phyloP scores from a whole-genome alignment of 805 yeast species.

The Yamadazyma philogaea region DNA sequence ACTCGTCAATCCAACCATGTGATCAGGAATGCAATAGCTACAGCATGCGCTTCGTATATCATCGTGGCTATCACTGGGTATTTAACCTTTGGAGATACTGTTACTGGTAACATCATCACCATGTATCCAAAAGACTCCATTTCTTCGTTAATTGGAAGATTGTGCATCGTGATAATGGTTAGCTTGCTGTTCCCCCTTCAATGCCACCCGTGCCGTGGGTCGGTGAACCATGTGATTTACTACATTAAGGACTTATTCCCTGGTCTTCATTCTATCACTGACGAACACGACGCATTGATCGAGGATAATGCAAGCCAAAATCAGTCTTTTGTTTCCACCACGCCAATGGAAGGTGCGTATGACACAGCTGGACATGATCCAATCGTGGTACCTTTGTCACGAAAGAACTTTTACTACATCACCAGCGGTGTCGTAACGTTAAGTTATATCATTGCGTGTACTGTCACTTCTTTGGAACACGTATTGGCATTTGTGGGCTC shows the following conservation, averaged over 20 bases:
- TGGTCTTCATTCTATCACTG: conserved; percentile 1
- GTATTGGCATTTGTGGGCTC: conserved; percentile 76
- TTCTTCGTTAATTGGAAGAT: conserved; percentile 52
- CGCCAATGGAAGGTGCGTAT: conserved; percentile 47
- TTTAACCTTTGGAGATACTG: conserved; percentile 64
- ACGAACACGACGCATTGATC: conserved; percentile 16
- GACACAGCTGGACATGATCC: conserved; percentile 47
- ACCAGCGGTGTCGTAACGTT: conserved; percentile 45
- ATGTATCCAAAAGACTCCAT: conserved; percentile 57
- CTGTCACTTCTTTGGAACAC: conserved; percentile 61
- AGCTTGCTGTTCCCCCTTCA: conserved; percentile 73
- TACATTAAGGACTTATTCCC: conserved; percentile 10
- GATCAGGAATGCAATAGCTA: conserved; percentile 50
- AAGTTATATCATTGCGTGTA: conserved; percentile 56
- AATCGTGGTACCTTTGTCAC: conserved; percentile 49
- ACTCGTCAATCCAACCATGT: conserved; percentile 49
- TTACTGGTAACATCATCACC: conserved; percentile 65
- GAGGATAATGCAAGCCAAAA: conserved; percentile 15
- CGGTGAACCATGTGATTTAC: conserved; percentile 56
- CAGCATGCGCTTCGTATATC: conserved; percentile 57
- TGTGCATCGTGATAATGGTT: conserved; percentile 67
- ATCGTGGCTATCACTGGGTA: conserved; percentile 69
- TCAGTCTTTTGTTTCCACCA: conserved; percentile 40
- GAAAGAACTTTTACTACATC: conserved; percentile 44
- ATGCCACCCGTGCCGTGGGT: conserved; percentile 78